These are phyloP conservation scores for Agaricus subrufescens DNA, from an alignment of 768 basidiomycete species.

Conservation along the genomic window DNA sequence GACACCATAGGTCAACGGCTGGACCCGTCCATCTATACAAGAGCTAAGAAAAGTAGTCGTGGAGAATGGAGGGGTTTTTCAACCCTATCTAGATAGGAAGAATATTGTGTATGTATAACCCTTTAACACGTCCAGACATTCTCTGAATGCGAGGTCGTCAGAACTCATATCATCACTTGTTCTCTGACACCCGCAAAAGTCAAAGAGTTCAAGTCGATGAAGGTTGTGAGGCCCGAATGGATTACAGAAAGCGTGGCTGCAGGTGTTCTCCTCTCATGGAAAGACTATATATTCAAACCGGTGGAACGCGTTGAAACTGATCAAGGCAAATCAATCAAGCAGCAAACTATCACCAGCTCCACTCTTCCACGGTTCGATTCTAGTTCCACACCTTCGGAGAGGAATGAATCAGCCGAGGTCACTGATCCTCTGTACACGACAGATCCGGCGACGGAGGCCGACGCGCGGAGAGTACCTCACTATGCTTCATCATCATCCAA, in stretches of 20 bases:
- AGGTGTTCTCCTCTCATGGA: slow-evolving; percentile 75
- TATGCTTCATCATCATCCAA: slow-evolving; percentile 74
- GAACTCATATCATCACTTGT: slow-evolving; percentile 90
- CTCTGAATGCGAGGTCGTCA: slow-evolving; percentile 20
- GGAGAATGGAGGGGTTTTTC: slow-evolving; percentile 77
- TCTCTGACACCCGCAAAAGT: slow-evolving; percentile 89
- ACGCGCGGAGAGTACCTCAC: slow-evolving; percentile 44
- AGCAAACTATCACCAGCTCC: slow-evolving; percentile 23
- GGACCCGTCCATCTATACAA: slow-evolving; percentile 82
- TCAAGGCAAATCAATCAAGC: slow-evolving; percentile 42
- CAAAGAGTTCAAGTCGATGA: slow-evolving; percentile 85
- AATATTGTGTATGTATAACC: slow-evolving; percentile 53
- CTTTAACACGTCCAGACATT: neutral
- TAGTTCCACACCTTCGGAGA: neutral
- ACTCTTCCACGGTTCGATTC: neutral
- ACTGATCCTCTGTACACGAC: slow-evolving; percentile 30
- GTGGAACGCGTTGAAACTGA: slow-evolving; percentile 41
- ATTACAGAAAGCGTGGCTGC: slow-evolving; percentile 72
- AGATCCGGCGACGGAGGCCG: slow-evolving; percentile 36
- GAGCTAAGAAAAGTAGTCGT: slow-evolving; percentile 78
- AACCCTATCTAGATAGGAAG: slow-evolving; percentile 81
- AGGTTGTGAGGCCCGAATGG: slow-evolving; percentile 88
- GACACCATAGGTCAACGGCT: slow-evolving; percentile 74
- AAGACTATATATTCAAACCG: slow-evolving; percentile 57
- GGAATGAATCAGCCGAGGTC: neutral